Conservation (phyloP, 371 early-diverging fungal species). For the Entomophthora muscae region DNA sequence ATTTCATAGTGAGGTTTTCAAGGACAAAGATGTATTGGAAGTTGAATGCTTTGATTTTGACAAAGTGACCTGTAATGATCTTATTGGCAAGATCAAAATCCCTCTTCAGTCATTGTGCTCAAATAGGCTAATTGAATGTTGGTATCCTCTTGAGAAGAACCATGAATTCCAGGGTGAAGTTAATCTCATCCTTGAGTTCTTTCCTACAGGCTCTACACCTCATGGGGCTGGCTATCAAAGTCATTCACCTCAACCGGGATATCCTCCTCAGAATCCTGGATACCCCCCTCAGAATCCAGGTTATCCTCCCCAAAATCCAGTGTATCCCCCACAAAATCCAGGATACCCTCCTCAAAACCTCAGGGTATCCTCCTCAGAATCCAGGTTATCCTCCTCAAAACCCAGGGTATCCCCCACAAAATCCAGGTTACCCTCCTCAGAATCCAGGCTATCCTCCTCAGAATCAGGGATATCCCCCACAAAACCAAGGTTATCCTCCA, state of each 20-base stretch:
- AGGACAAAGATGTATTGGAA: background rate
- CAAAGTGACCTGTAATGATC: background rate
- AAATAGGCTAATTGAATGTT: background rate
- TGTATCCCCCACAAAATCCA: background rate
- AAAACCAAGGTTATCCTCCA: background rate
- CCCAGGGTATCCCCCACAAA: background rate
- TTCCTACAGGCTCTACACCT: background rate
- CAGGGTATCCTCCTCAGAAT: background rate
- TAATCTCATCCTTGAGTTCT: background rate
- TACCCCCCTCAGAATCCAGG: background rate
- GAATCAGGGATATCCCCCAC: background rate
- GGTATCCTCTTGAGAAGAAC: background rate
- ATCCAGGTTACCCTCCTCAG: background rate
- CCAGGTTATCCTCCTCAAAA: background rate
- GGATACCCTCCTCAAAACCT: background rate
- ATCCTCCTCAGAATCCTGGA: background rate
- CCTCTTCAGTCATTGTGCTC: background rate
- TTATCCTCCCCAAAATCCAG: background rate
- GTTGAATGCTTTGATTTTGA: background rate
- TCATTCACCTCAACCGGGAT: background rate
- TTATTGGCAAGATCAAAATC: constrained; percentile 1
- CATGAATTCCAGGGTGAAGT: background rate
- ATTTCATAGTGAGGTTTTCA: background rate
- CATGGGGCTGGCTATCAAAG: background rate
- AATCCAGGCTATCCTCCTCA: background rate